phyloP scores from a whole-genome alignment of 2,329 filamentous ascomycete genomes.

The Cladosporium sp. region DNA sequence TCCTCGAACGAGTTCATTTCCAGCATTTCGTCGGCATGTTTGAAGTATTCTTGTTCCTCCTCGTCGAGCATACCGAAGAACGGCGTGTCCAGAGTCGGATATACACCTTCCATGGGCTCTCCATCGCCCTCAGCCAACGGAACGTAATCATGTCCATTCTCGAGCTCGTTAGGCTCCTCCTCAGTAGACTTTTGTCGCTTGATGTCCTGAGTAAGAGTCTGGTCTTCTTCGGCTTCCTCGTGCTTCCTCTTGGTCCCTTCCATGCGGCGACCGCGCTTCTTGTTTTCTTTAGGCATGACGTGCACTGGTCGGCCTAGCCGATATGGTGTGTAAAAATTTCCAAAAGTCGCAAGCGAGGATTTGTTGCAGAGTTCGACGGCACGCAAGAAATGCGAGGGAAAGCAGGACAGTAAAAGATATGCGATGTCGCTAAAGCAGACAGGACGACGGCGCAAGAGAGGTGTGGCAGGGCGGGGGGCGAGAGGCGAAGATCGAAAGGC shows the following conservation, averaged over 20 bases:
- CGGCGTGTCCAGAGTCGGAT: slow-evolving; percentile 57
- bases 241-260: slow-evolving; percentile 54
- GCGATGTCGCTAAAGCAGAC: not conserved
- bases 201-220: slow-evolving; percentile 38
- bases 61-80: slow-evolving; percentile 94
- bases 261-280: slow-evolving; percentile 58
- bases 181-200: slow-evolving; percentile 42
- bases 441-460: not conserved
- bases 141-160: slow-evolving; percentile 21
- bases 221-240: slow-evolving; percentile 45
- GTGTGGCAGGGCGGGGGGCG: not conserved
- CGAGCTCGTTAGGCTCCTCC: slow-evolving; percentile 25
- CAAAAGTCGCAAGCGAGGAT: not conserved
- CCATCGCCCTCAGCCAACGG: slow-evolving; percentile 23
- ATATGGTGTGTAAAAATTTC: slow-evolving; percentile 20
- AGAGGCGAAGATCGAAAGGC: not conserved
- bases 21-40: slow-evolving; percentile 82
- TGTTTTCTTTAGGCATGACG: slow-evolving; percentile 60
- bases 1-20: slow-evolving; percentile 85
- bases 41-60: slow-evolving; percentile 94
- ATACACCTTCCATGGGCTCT: slow-evolving; percentile 31
- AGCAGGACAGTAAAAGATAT: not conserved
- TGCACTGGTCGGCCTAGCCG: not conserved
- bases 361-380: slow-evolving; percentile 6
- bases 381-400: not conserved